Base-by-base conservation (phyloP, 2,329 filamentous ascomycete species). In the Apiospora koreana region DNA sequence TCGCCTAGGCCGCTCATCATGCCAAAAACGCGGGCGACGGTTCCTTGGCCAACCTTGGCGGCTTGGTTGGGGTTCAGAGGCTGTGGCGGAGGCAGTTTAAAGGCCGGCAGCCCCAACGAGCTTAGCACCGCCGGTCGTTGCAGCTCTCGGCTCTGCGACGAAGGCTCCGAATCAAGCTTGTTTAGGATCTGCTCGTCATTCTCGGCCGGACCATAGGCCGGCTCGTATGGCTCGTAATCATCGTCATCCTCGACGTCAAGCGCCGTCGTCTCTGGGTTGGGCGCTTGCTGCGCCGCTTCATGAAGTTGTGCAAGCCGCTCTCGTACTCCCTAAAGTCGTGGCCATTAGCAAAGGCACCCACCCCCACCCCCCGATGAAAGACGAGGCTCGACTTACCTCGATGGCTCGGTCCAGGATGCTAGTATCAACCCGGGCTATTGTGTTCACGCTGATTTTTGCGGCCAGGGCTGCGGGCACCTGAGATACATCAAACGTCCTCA, bases 151-250 rank as follows among this genome's bases (percentile, higher is more conserved):
- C 76, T 75, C 41, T 88, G 86, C 64, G 87, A 86, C 4, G 89
- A 83, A n/a, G 91, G 87, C 6, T 91, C 86, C 72, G 89, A 89
- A 77, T 95, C 93, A 18, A 94, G 85, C 78, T 93, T 93, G 80
- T 95, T 93, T 66, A 92, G 82, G 42, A 94, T 91, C 77, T 95
- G 93, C 76, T 94, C 92, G 0, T 89, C 89, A 74, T 94, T 91
- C 79, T 97, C 94, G 45, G 90, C 89, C 10, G 92, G 88, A 71
- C 92, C 90, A 75, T 94, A 94, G 77, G 97, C 93, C 0, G 95
- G 95, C 76, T 98, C 95, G 77, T 98, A 98, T 0, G 95, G 95
- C 76, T 98, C 95, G 77, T 98, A 98, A 75, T 97, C 94, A 74
- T 97, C 94, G 25, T 97, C 95, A 54, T 97, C 91, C 8, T 92